Conservation (phyloP, 2,329 filamentous ascomycete genomes). For the Celoporthe dispersa region DNA sequence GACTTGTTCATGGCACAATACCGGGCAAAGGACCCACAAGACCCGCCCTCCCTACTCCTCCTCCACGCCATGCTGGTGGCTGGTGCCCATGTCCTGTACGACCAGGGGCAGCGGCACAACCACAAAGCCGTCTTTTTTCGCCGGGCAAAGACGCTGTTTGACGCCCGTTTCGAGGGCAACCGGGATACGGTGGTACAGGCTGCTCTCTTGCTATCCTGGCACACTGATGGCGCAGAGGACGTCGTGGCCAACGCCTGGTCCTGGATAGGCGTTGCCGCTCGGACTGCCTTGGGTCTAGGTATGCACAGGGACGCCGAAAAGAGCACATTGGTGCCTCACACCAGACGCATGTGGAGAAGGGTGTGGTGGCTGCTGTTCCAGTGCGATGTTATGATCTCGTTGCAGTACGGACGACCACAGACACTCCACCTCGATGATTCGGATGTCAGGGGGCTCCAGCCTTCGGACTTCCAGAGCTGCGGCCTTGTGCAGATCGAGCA, state of each 20-base stretch:
- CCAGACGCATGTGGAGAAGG: constrained; percentile 43
- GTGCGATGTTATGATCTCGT: constrained; percentile 43
- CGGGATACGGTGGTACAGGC: constrained; percentile 10
- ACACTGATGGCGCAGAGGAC: constrained; percentile 7
- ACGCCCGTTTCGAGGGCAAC: constrained; percentile 7
- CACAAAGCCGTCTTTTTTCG: no score
- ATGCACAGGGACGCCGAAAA: constrained; percentile 26
- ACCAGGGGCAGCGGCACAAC: no score
- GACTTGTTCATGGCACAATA: constrained; percentile 56
- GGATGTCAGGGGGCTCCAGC: no score
- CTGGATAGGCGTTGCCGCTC: constrained; percentile 6
- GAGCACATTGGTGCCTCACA: constrained; percentile 34
- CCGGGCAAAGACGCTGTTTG: constrained; percentile 3
- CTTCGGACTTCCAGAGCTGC: no score
- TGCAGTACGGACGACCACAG: constrained; percentile 52
- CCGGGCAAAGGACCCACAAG: constrained; percentile 43
- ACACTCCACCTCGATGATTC: no score
- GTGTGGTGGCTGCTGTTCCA: constrained; percentile 49
- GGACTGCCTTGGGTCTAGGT: constrained; percentile 8
- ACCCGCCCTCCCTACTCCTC: no score
- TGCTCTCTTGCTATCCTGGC: constrained; percentile 8
- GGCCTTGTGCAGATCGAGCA: no score
- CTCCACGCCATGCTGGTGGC: no score
- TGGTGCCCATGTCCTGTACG: no score
- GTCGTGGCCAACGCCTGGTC: constrained; percentile 1